Percentiles rank a stretch among this genome's conserved stretches.
Evolutionary conservation across 129 eudicot genomes (phyloP).

Genomic region (Lactuca sativa): DNA sequence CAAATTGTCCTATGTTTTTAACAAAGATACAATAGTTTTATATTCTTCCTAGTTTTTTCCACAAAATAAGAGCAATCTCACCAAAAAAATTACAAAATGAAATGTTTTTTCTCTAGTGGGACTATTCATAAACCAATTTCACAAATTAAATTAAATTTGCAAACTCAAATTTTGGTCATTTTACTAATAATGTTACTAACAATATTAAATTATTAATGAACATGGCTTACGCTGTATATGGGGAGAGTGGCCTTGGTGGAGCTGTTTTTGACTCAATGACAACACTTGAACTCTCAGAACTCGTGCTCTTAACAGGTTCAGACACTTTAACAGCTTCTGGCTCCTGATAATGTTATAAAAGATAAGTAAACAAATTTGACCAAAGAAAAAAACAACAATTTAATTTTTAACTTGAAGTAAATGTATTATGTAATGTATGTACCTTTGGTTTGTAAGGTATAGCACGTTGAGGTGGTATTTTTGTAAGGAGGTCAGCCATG

Average conservation of each 20-base stretch:
- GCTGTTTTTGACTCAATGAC: constrained; percentile 41
- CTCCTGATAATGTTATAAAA: constrained; percentile 44
- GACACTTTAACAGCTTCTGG: constrained; percentile 41
- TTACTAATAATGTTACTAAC: no score
- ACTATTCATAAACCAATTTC: no score
- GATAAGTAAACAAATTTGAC: constrained; percentile 14
- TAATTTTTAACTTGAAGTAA: no score
- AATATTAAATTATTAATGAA: neutral
- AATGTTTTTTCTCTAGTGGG: no score
- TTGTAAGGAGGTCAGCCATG: constrained; percentile 70
- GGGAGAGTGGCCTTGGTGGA: constrained; percentile 57
- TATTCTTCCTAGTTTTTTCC: no score
- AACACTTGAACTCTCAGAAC: constrained; percentile 33
- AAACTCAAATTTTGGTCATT: neutral
- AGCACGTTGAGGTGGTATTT: constrained; percentile 68
- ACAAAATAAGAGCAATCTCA: no score
- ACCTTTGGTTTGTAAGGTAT: constrained; percentile 54
- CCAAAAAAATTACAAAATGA: no score
- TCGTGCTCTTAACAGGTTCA: constrained; percentile 35
- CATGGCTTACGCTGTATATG: constrained; percentile 62
- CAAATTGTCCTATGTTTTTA: no score
- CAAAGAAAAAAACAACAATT: neutral
- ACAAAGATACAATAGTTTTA: no score
- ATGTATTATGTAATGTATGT: neutral
- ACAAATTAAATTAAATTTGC: no score